Evolutionary conservation across 192 early-diverging fungal species (phyloP), one percentile per base, ranked within the genome.

Genomic region (Backusella macrospora): DNA sequence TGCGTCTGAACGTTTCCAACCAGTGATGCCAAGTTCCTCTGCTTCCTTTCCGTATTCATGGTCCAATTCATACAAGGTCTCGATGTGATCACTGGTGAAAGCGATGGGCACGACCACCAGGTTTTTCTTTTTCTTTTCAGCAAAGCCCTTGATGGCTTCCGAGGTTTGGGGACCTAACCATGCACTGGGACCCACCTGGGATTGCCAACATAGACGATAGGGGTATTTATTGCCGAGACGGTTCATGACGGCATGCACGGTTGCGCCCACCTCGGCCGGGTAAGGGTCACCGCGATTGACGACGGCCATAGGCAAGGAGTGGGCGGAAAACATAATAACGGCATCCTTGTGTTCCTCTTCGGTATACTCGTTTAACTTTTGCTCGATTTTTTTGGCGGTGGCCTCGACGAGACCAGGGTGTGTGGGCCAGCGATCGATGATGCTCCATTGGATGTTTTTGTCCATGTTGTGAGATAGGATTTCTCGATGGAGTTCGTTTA

Each of bases 51-150:
- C 93, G 74, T 97, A 99, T 74, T 99, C 97, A 18, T 95, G 74
- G 81, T 99, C 97, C 63, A 99, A 84, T 87, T 99, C 97, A 87
- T 90, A 99, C 67, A 99, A 79, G 4, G 97, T 99, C 78, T 99
- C 97, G 55, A 99, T 93, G 77, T 99, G 97, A 76, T 99, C 97
- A 34, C 92, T 93, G 2, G 96, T 96, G 65, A 99, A 99, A 1
- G 97, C 96, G 77, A 99, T 92, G 1, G 97, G 97, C 3, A 99
- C 91, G 40, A 96, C 77, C 16, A 98, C 82, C 29, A 96, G 73
- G 76, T 97, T 90, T 46, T 90, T 94, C 73, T 92, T 81, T 0
- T 96, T 95, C 37, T 84, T 81, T 62, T 90, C 85, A 16, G 87
- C 96, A 76, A 93, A 88, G 12, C 90, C 90, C 65, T 91, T 81